phyloP scores from a whole-genome alignment of 2,329 filamentous ascomycete genomes.

The Colletotrichum aenigma region DNA sequence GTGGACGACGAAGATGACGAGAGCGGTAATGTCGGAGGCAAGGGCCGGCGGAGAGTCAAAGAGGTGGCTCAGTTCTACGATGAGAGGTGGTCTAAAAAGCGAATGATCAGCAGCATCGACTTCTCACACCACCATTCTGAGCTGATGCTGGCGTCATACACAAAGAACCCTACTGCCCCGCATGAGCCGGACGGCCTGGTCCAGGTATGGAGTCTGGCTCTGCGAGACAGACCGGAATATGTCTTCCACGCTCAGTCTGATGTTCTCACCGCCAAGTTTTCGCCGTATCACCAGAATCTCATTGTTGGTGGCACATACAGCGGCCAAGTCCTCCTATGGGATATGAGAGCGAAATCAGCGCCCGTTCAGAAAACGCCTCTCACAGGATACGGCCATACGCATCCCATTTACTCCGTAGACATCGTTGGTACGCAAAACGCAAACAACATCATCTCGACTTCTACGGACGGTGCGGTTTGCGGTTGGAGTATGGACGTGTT shows the following conservation, averaged over 20 bases:
- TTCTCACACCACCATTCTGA: constrained; percentile 97
- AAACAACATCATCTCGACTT: constrained; percentile 97
- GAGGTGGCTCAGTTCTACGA: constrained; percentile 95
- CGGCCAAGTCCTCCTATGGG: constrained; percentile 95
- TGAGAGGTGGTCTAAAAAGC: constrained; percentile 94
- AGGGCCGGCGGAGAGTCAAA: constrained; percentile 76
- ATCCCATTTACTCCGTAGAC: constrained; percentile 93
- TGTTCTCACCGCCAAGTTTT: constrained; percentile 94
- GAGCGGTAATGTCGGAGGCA: constrained; percentile 69
- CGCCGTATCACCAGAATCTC: constrained; percentile 96
- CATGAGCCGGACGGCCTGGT: constrained; percentile 93
- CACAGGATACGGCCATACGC: constrained; percentile 92
- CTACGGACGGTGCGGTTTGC: constrained; percentile 94
- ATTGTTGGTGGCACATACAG: constrained; percentile 97
- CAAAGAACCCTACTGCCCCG: constrained; percentile 93
- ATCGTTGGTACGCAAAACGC: constrained; percentile 98
- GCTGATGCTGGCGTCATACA: constrained; percentile 91
- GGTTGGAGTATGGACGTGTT: constrained; percentile 99
- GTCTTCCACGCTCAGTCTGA: constrained; percentile 96
- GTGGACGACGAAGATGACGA: constrained; percentile 85
- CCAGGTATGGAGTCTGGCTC: constrained; percentile 95
- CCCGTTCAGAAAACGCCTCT: constrained; percentile 96
- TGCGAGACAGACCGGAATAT: constrained; percentile 94
- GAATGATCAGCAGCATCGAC: constrained; percentile 94
- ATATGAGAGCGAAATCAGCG: constrained; percentile 85